A percentile compares a stretch with the other conserved stretches of the same genome.
Conservation (phyloP, 352 stramenopile species). For the Phytopythium boreale region DNA sequence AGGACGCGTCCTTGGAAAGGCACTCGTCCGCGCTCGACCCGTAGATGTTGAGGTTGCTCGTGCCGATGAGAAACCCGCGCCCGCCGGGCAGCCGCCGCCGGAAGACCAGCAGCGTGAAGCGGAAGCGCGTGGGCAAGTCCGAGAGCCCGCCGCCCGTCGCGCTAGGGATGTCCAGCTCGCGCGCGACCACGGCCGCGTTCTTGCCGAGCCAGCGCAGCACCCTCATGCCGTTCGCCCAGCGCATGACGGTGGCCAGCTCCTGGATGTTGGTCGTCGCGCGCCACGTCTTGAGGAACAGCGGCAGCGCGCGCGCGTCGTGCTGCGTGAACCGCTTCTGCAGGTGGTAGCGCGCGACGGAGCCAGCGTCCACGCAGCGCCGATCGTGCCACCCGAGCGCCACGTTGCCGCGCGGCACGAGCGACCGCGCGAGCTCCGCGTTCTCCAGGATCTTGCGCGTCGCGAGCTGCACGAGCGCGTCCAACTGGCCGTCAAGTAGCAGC, state of each 20-base stretch:
- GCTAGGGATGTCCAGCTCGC: slow-evolving; percentile 25
- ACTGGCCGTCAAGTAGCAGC: slow-evolving; percentile 2
- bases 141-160: slow-evolving; percentile 1
- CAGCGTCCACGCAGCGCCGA: slow-evolving; percentile 23
- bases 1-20: slow-evolving; percentile 13
- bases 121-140: slow-evolving; percentile 14
- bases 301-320: slow-evolving; percentile 11
- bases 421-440: slow-evolving; percentile 19
- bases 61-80: slow-evolving; percentile 17
- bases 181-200: slow-evolving; percentile 18
- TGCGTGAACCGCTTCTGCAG: slow-evolving; percentile 30
- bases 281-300: slow-evolving; percentile 30
- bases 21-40: slow-evolving; percentile 20
- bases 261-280: slow-evolving; percentile 16
- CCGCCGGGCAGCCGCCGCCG: neutral
- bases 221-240: slow-evolving; percentile 39
- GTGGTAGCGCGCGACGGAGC: slow-evolving; percentile 24
- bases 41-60: slow-evolving; percentile 27
- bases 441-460: slow-evolving; percentile 14
- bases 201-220: slow-evolving; percentile 29
- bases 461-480: slow-evolving; percentile 12
- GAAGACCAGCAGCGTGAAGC: slow-evolving; percentile 25
- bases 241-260: slow-evolving; percentile 25
- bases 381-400: slow-evolving; percentile 39
- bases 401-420: slow-evolving; percentile 24